Conservation (phyloP, 768 basidiomycete species). For the Boletus rubescentipes region DNA sequence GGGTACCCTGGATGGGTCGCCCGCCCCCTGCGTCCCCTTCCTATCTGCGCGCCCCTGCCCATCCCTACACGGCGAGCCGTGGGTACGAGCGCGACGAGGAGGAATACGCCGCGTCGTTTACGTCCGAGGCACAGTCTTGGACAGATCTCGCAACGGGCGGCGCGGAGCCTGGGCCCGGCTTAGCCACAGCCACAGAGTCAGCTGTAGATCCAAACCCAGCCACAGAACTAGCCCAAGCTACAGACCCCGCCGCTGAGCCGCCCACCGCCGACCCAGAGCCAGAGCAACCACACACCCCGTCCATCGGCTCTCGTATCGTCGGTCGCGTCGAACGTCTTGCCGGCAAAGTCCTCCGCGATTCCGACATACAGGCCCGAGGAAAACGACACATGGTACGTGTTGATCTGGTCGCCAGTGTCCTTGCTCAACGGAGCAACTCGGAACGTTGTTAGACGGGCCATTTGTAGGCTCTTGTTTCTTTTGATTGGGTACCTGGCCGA, state of each 20-base stretch:
- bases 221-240: background rate
- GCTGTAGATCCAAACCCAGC: background rate
- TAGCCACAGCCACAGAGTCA: background rate
- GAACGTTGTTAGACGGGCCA: constrained; percentile 1
- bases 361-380: constrained; percentile 19
- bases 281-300: background rate
- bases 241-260: background rate
- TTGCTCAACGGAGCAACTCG: background rate
- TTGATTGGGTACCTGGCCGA: too few species aligned
- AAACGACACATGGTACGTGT: constrained; percentile 14
- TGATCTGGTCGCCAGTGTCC: too few species aligned
- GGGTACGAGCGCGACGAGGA: constrained; percentile 26
- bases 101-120: constrained; percentile 1
- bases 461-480: background rate
- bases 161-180: too few species aligned
- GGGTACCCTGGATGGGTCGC: background rate
- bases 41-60: background rate
- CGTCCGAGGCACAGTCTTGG: background rate
- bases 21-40: background rate
- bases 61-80: background rate
- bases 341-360: constrained; percentile 20
- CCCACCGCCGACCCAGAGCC: too few species aligned
- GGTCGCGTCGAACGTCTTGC: constrained; percentile 19
- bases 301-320: background rate
- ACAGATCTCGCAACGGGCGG: too few species aligned